Base-by-base conservation (phyloP, 352 stramenopile genomes). In the Phytopythium ostracodes region DNA sequence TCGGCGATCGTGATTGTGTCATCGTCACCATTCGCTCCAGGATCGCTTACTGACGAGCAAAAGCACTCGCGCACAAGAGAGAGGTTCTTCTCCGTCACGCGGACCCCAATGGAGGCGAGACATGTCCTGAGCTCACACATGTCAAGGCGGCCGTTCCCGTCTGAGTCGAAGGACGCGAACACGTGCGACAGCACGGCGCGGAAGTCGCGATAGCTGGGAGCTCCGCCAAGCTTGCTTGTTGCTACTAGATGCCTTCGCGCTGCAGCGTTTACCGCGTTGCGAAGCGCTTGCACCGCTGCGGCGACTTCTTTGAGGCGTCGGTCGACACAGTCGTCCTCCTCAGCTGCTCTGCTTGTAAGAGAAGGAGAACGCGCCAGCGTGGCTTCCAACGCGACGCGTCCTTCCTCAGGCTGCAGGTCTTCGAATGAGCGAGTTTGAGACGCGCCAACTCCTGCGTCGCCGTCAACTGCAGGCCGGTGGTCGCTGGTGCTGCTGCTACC, bases 51-150 rank as follows among this genome's bases (percentile, higher is more conserved):
- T 18, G 33, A 24, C 3, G 53, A 36, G 53, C 53, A 62, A 56
- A 93, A 90, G 46, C 84, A 79, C 27, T 88, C 73, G n/a, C 70
- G 71, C 0, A 93, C 54, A 40, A 89, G 65, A 2, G 60, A 70
- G 29, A 85, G 36, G 42, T 87, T 81, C 0, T 79, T 69, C 0
- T 62, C 56, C 0, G 65, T 77, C 20, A 87, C 70, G 4, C 44
- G 59, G 42, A 93, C 72, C 1, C 77, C 62, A 31, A 93, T 80
- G 9, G 71, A 70, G 22, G 63, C 33, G 56, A 93, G 69, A n/a
- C 78, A 88, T 2, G 65, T 57, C 5, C 76, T 67, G 7, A 93
- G 56, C 40, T 90, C 81, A 4, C 70, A 29, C 20, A 89, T 12
- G 44, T 89, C 75, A 1, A 93, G 64, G 25, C 82, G 65, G 1